Percentiles rank a stretch among this genome's conserved stretches.
These are phyloP conservation scores for Clathrospora elynae DNA, from an alignment of 2,329 filamentous ascomycete species.

Conservation along the genomic window DNA sequence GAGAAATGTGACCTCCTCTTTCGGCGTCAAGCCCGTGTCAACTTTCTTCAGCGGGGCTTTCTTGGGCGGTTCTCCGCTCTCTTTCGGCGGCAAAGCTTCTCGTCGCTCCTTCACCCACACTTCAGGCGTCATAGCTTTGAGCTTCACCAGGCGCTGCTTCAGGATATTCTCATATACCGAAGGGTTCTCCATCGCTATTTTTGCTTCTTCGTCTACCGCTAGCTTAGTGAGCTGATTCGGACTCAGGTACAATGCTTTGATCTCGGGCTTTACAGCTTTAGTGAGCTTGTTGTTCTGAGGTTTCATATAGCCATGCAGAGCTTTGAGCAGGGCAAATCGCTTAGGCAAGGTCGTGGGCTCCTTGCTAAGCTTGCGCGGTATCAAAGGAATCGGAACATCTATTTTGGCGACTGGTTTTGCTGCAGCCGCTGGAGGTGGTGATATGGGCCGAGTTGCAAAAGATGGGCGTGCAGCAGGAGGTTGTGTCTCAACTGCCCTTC, in stretches of 20 bases:
- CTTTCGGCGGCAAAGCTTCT: constrained; percentile 34
- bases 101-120: constrained; percentile 72
- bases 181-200: constrained; percentile 67
- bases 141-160: constrained; percentile 76
- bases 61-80: constrained; percentile 40
- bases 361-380: constrained; percentile 67
- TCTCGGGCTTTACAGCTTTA: constrained; percentile 57
- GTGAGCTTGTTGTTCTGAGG: constrained; percentile 69
- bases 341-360: constrained; percentile 49
- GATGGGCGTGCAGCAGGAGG: constrained; percentile 16
- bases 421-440: constrained; percentile 37
- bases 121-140: constrained; percentile 73
- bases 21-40: constrained; percentile 69
- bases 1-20: constrained; percentile 62
- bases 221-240: constrained; percentile 70
- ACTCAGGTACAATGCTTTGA: constrained; percentile 62
- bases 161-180: constrained; percentile 82
- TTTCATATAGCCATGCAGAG: constrained; percentile 68
- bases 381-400: constrained; percentile 60
- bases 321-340: constrained; percentile 55
- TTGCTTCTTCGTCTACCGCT: constrained; percentile 79
- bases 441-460: constrained; percentile 38
- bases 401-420: constrained; percentile 19
- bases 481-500: constrained; percentile 11
- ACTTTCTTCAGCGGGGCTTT: constrained; percentile 59